Conservation (phyloP, 768 basidiomycete species). For the Rhizopogon roseolus region DNA sequence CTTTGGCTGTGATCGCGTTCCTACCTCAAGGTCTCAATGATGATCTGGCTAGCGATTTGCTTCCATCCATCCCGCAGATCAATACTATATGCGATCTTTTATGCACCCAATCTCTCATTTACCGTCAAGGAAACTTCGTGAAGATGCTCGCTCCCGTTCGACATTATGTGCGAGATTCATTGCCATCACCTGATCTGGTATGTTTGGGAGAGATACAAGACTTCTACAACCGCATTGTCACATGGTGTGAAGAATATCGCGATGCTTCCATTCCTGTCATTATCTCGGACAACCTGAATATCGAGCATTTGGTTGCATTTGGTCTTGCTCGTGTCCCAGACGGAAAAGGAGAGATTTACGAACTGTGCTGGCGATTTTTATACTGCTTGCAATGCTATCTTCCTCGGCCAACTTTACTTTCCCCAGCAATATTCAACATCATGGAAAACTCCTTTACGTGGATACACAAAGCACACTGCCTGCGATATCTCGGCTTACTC, state of each 20-base stretch:
- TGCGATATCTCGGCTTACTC: background rate
- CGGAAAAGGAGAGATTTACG: background rate
- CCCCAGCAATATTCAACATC: too few relatives aligned
- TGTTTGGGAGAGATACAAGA: background rate
- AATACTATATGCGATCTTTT: background rate
- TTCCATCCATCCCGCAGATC: background rate
- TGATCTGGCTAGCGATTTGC: background rate
- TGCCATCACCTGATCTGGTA: background rate
- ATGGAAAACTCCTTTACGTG: too few relatives aligned
- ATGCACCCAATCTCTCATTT: background rate
- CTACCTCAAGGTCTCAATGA: slow-evolving; percentile 1
- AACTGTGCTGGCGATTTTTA: background rate
- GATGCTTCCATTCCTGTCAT: background rate
- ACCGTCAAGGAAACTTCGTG: background rate
- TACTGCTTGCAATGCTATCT: background rate
- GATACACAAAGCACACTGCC: background rate
- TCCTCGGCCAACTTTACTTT: background rate
- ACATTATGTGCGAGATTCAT: background rate
- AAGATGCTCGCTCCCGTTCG: background rate
- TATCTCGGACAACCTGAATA: background rate
- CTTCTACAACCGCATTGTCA: background rate
- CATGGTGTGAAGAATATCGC: background rate
- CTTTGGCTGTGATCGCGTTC: background rate
- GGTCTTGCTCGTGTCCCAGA: background rate
- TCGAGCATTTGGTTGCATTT: background rate